Evolutionary conservation across 2,329 filamentous ascomycete species (phyloP).

Genomic region (Fusarium azukiicola): DNA sequence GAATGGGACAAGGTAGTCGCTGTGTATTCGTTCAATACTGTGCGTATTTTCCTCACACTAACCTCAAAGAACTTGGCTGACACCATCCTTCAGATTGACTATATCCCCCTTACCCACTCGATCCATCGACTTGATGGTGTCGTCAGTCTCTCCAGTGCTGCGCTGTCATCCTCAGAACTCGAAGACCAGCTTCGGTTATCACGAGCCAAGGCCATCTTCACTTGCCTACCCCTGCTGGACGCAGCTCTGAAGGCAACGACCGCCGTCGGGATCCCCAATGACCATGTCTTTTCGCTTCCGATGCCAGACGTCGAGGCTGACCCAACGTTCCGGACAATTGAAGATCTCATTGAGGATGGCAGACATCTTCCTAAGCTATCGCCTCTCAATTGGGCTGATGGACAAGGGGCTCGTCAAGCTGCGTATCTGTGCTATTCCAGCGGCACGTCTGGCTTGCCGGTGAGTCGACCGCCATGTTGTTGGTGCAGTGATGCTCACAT

Average conservation of each 20-base stretch:
- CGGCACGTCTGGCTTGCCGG: slow-evolving; percentile 89
- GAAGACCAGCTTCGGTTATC: slow-evolving; percentile 86
- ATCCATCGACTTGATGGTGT: slow-evolving; percentile 87
- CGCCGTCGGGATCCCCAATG: slow-evolving; percentile 79
- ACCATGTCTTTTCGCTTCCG: slow-evolving; percentile 84
- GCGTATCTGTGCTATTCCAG: slow-evolving; percentile 91
- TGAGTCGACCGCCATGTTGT: slow-evolving; percentile 56
- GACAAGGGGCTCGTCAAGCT: slow-evolving; percentile 83
- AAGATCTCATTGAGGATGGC: slow-evolving; percentile 83
- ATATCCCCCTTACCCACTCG: slow-evolving; percentile 86
- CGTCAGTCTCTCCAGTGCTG: slow-evolving; percentile 86
- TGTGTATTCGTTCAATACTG: slow-evolving; percentile 89
- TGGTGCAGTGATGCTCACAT: neutral
- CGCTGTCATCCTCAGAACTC: slow-evolving; percentile 85
- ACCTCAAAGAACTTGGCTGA: slow-evolving; percentile 34
- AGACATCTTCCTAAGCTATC: slow-evolving; percentile 71
- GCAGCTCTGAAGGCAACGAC: slow-evolving; percentile 82
- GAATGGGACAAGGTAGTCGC: slow-evolving; percentile 91
- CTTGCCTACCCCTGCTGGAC: slow-evolving; percentile 82
- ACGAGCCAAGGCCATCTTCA: slow-evolving; percentile 85
- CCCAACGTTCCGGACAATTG: slow-evolving; percentile 79
- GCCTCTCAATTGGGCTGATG: slow-evolving; percentile 77
- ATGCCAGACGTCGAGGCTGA: slow-evolving; percentile 68
- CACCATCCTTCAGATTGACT: slow-evolving; percentile 80
- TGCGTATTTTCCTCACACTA: slow-evolving; percentile 54